Conservation (phyloP, 2,329 filamentous ascomycete genomes). For the Aureobasidium sp. region DNA sequence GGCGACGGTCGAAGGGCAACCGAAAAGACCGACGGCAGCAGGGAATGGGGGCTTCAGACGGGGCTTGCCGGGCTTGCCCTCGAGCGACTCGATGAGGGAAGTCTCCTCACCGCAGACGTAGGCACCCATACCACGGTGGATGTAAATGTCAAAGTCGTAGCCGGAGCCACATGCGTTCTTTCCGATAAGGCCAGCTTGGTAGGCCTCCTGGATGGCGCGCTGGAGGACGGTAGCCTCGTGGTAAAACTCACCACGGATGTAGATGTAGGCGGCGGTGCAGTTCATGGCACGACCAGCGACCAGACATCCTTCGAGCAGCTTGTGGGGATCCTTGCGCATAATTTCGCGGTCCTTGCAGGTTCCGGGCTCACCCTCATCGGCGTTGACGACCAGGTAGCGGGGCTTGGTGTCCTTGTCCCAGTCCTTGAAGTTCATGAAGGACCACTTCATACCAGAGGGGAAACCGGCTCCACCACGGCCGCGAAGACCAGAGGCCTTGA, state of each 20-base stretch:
- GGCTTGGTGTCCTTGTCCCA: slow-evolving; percentile 98
- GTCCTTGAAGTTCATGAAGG: slow-evolving; percentile 99
- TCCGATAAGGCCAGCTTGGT: slow-evolving; percentile 87
- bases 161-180: slow-evolving; percentile 97
- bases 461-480: slow-evolving; percentile 97
- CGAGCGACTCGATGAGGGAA: slow-evolving; percentile 92
- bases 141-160: slow-evolving; percentile 95
- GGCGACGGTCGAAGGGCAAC: slow-evolving; percentile 94
- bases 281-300: slow-evolving; percentile 98
- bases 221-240: slow-evolving; percentile 91
- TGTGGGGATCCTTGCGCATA: slow-evolving; percentile 99
- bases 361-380: slow-evolving; percentile 96
- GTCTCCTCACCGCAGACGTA: slow-evolving; percentile 99
- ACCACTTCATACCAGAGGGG: slow-evolving; percentile 98
- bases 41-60: slow-evolving; percentile 98
- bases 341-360: slow-evolving; percentile 99
- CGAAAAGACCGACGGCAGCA: slow-evolving; percentile 92
- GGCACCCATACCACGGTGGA: slow-evolving; percentile 94
- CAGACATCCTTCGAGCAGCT: slow-evolving; percentile 94
- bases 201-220: slow-evolving; percentile 94
- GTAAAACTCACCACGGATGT: slow-evolving; percentile 98
- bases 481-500: slow-evolving; percentile 92
- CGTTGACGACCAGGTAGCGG: slow-evolving; percentile 94
- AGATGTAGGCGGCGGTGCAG: slow-evolving; percentile 96
- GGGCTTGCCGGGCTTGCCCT: slow-evolving; percentile 98